Conservation (phyloP, 139 green algal species). For the Desmodesmus armatus region DNA sequence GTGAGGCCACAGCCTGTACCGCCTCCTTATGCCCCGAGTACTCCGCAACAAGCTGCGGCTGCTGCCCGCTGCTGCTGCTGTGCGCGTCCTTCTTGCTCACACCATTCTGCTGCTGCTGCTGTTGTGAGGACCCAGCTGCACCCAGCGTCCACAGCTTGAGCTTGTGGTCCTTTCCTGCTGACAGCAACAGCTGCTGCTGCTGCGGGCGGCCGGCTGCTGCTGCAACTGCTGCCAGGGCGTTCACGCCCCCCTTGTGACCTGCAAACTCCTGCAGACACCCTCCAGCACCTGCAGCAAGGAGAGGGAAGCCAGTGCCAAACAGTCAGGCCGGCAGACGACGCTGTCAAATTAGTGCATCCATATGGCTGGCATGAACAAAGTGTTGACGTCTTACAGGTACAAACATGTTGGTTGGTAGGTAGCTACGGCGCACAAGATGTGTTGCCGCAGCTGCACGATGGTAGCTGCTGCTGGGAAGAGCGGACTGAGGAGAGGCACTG, state of each 20-base stretch:
- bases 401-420: too few relatives aligned
- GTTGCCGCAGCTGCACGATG: slow-evolving; percentile 45
- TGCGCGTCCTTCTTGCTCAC: background rate
- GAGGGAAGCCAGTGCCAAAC: background rate
- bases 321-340: background rate
- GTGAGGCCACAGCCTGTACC: slow-evolving; percentile 64
- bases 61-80: slow-evolving; percentile 21
- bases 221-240: background rate
- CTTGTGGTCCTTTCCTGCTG: slow-evolving; percentile 68
- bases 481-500: too few relatives aligned
- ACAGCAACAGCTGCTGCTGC: slow-evolving; percentile 58
- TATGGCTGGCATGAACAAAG: too few relatives aligned
- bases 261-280: slow-evolving; percentile 21
- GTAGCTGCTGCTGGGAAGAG: background rate
- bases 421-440: too few relatives aligned
- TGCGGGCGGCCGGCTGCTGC: slow-evolving; percentile 24
- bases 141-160: slow-evolving; percentile 61
- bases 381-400: too few relatives aligned
- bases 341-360: too few relatives aligned
- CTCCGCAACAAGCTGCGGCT: slow-evolving; percentile 47
- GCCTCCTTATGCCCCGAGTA: slow-evolving; percentile 73
- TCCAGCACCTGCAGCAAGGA: slow-evolving; percentile 35
- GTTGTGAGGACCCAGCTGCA: background rate
- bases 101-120: slow-evolving; percentile 23
- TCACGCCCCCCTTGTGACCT: slow-evolving; percentile 14